Evolutionary conservation across 176 grass and related monocot species (phyloP), one percentile per base, ranked within the genome.

Genomic region (Phragmites australis): DNA sequence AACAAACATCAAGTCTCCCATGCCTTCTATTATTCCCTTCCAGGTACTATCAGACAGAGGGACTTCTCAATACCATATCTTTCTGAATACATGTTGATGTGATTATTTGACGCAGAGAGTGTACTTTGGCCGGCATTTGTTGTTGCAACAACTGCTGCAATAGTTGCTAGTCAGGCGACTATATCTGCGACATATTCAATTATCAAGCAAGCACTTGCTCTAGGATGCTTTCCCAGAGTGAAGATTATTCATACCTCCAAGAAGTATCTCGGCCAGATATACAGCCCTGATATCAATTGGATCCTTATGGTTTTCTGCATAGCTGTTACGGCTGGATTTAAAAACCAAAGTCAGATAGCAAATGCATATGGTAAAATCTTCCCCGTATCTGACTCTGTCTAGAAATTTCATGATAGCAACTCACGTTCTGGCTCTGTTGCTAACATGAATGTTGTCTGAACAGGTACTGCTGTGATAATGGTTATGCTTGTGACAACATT

Each of bases 261-360:
- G 80, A 89, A 89, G 72, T 89, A 90, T 65, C 65, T 88, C 3
- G 94, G 94, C 16, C 94, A 97, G 87, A 93, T 94, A 77, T 97
- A 97, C 57, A 94, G 93, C 42, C 94, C 94, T 21, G 94, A 97
- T 46, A 90, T 97, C 43, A 97, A 97, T 70, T 97, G 91, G 90
- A 54, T 97, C 17, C 89, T 97, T 56, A 74, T 97, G 91, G 10
- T 92, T 78, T 80, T 93, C 16, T 97, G 94, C 51, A 90, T 97
- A 1, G 80, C 91, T 0, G 89, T 92, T 58, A 97, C 94, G 13
- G 91, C 85, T 69, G 94, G 87, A 23, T 97, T 97, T 53, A 92
- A 87, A 72, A 90, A 85, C 16, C 66, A 85, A 75, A 73, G 19
- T 70, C 86, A 90, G 76, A 97, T 97, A 74, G 94, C 88, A 83